Conservation (phyloP, 768 basidiomycete genomes). For the Xerocomellus intermedius region DNA sequence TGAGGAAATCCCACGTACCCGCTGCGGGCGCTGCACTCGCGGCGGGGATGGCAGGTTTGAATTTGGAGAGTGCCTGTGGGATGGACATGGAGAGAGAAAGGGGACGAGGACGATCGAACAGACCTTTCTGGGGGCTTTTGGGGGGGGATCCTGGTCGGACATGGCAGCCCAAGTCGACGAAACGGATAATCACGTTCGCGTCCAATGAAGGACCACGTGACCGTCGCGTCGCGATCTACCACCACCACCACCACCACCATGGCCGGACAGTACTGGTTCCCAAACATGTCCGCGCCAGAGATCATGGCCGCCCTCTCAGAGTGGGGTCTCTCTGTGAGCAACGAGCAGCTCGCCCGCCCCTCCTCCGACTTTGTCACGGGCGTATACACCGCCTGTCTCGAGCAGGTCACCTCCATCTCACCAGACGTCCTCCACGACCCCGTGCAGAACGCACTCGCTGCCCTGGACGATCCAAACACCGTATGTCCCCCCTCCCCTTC, state of each 20-base stretch:
- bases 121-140: constrained; percentile 13
- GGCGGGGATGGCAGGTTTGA: constrained; percentile 44
- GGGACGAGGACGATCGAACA: too few species aligned
- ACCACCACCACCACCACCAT: constrained; percentile 1
- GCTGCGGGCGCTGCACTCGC: too few species aligned
- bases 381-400: constrained; percentile 69
- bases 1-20: neutral
- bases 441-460: constrained; percentile 51
- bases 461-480: constrained; percentile 51
- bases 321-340: constrained; percentile 67
- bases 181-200: constrained; percentile 13
- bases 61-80: constrained; percentile 36
- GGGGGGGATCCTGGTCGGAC: neutral
- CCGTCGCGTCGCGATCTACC: constrained; percentile 16
- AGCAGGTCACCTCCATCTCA: constrained; percentile 65
- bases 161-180: constrained; percentile 9
- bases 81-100: neutral
- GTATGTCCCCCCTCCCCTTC: constrained; percentile 35
- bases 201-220: constrained; percentile 26
- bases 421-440: constrained; percentile 59
- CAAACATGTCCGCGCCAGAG: constrained; percentile 61
- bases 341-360: constrained; percentile 67
- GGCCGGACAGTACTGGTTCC: constrained; percentile 54
- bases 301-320: constrained; percentile 62
- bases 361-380: constrained; percentile 67